Evolutionary conservation across 192 early-diverging fungal genomes (phyloP), one percentile per base, ranked within the genome.

Genomic region (Coemansia sp.): DNA sequence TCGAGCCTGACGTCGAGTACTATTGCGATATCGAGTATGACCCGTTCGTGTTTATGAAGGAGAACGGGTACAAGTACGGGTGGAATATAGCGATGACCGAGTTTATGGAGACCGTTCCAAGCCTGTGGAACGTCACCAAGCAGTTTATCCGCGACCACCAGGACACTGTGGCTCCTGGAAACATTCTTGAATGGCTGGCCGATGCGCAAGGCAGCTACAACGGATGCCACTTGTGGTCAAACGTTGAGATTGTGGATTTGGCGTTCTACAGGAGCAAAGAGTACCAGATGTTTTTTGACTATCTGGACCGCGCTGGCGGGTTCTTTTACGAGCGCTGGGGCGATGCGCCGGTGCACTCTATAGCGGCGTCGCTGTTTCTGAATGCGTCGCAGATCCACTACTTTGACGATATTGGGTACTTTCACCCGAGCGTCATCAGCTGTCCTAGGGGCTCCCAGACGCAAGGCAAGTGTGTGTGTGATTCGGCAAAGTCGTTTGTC

Each of bases 291-390:
- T 91, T 82, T 61, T 91, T 91, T 62, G 71, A 87, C 15, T 83
- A 87, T 25, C 73, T 94, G 19, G 92, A 94, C 63, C 60, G 85
- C 29, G 56, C 81, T 0, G 92, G 92, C 40, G 92, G 92, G 10
- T 93, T 93, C 84, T 94, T 90, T 67, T 94, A 94, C 65, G 92
- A 91, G 71, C 69, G 89, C 17, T 89, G 84, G 81, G 82, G 87
- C 13, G 75, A 78, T 59, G 77, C 77, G 25, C 77, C 89, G 10
- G 85, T 90, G 6, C 89, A 90, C 67, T 86, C 86, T 0, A 81
- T 90, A 41, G 84, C 77, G 2, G 88, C 76, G 0, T 70, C 81
- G 6, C 56, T 90, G 66, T 73, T 85, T 41, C 67, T 89, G 22
- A 70, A 69, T 15, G 52, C 63, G 32, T 57, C 70, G 9, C 76